Percentiles rank a stretch among this genome's conserved stretches.
Conservation (phyloP, 169 alveolate species). For the Plasmodium berghei region DNA sequence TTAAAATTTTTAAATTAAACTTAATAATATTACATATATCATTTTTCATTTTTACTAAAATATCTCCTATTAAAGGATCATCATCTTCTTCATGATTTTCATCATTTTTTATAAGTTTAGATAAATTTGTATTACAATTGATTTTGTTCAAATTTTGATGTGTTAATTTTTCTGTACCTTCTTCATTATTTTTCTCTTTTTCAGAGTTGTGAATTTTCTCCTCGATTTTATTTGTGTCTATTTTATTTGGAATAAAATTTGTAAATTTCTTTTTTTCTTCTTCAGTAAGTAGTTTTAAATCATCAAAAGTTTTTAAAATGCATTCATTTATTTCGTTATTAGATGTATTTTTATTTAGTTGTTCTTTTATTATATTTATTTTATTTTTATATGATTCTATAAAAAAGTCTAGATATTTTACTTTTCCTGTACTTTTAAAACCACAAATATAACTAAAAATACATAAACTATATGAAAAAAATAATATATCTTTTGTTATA, state of each 20-base stretch:
- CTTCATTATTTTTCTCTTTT: not conserved
- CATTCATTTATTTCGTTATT: constrained; percentile 26
- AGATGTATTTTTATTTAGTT: not conserved
- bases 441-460: constrained; percentile 65
- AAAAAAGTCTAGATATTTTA: constrained; percentile 54
- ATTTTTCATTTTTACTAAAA: constrained; percentile 59
- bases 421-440: constrained; percentile 62
- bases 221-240: constrained; percentile 3
- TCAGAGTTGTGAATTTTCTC: not conserved
- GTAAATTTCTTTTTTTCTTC: constrained; percentile 19
- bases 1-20: constrained; percentile 30
- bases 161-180: not conserved
- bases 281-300: constrained; percentile 23
- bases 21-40: constrained; percentile 53
- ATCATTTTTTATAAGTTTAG: not conserved
- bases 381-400: constrained; percentile 53
- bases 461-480: constrained; percentile 51
- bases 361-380: constrained; percentile 45
- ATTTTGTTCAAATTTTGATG: not conserved
- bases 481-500: constrained; percentile 56
- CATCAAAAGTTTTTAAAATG: constrained; percentile 43
- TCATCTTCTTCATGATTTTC: constrained; percentile 20
- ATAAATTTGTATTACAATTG: not conserved
- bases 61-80: constrained; percentile 54
- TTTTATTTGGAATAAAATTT: not conserved